phyloP scores from a whole-genome alignment of 2,329 filamentous ascomycete species.

The Bimuria novae-zelandiae region DNA sequence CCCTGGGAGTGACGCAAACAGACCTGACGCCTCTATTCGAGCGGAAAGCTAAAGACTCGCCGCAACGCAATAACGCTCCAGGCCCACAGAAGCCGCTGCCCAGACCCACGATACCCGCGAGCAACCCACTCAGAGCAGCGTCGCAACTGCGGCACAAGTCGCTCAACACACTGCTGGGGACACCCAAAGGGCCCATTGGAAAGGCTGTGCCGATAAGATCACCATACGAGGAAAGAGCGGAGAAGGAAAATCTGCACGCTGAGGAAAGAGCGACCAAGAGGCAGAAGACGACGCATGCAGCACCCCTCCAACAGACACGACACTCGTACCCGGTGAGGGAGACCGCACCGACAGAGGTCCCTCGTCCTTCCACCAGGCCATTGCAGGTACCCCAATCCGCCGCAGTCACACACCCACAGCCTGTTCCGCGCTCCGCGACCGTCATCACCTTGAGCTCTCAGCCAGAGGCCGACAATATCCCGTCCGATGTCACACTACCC shows the following conservation, averaged over 20 bases:
- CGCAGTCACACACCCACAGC: conserved; percentile 18
- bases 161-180: conserved; percentile 67
- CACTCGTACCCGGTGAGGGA: conserved; percentile 21
- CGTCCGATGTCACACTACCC: conserved; percentile 32
- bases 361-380: conserved; percentile 30
- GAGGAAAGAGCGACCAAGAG: conserved; percentile 47
- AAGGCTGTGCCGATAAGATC: conserved; percentile 65
- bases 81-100: conserved; percentile 19
- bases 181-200: conserved; percentile 65
- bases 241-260: conserved; percentile 37
- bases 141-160: conserved; percentile 60
- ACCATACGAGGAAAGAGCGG: conserved; percentile 63
- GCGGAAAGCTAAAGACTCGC: conserved; percentile 60
- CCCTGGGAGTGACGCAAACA: conserved; percentile 72
- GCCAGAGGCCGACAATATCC: conserved; percentile 31
- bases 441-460: conserved; percentile 43
- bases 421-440: conserved; percentile 28
- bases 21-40: conserved; percentile 77
- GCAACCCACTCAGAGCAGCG: conserved; percentile 19
- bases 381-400: conserved; percentile 26
- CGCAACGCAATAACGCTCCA: conserved; percentile 22
- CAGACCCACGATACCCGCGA: conserved; percentile 25
- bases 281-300: conserved; percentile 33
- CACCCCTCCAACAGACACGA: conserved; percentile 16
- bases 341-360: conserved; percentile 17